phyloP scores from a whole-genome alignment of 768 basidiomycete species.

The Clitopilus hobsonii region DNA sequence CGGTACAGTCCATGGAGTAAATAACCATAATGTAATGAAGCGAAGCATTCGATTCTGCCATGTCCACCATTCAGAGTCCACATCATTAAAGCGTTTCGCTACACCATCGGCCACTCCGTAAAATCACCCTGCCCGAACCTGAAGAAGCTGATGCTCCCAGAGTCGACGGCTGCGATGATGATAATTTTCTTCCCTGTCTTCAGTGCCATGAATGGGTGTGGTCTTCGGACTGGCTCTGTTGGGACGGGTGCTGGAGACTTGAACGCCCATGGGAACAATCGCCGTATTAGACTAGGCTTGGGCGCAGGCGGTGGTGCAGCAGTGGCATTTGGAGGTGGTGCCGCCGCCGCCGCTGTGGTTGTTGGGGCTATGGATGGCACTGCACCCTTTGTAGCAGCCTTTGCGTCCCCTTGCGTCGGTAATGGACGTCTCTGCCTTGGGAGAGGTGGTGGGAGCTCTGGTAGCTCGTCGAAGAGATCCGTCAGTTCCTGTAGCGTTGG shows the following conservation, averaged over 20 bases:
- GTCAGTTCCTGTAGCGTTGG: slow-evolving; percentile 78
- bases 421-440: slow-evolving; percentile 33
- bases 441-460: slow-evolving; percentile 62
- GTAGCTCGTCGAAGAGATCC: slow-evolving; percentile 65
- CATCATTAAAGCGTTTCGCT: too few species aligned
- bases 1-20: not conserved
- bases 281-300: slow-evolving; percentile 11
- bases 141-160: slow-evolving; percentile 85
- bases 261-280: slow-evolving; percentile 22
- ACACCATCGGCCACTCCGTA: slow-evolving; percentile 74
- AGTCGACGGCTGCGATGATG: slow-evolving; percentile 85
- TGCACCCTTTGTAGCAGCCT: slow-evolving; percentile 1
- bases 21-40: not conserved
- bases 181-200: slow-evolving; percentile 82
- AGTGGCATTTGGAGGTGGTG: not conserved
- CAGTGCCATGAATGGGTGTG: slow-evolving; percentile 75
- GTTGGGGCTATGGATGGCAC: not conserved
- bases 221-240: slow-evolving; percentile 26
- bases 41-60: not conserved
- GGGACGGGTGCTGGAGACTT: slow-evolving; percentile 6
- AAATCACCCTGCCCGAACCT: slow-evolving; percentile 84
- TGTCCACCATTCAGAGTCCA: too few species aligned
- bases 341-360: not conserved
- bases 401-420: slow-evolving; percentile 8
- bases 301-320: not conserved